Percentiles rank a stretch among this genome's conserved stretches.
phyloP scores from a whole-genome alignment of 176 grass and related monocot genomes.

The Oryza nivara region DNA sequence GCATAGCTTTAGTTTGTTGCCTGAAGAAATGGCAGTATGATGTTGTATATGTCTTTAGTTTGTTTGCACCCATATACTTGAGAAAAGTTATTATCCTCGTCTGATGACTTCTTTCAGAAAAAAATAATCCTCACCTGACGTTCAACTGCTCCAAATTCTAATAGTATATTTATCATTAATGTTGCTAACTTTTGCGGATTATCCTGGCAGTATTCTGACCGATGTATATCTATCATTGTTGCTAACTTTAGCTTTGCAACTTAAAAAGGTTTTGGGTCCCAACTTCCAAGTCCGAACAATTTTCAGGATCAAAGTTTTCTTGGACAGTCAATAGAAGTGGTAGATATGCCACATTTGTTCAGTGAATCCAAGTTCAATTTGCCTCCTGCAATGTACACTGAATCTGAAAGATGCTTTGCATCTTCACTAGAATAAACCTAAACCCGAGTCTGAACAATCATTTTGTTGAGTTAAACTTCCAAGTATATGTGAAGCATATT shows the following conservation, averaged over 20 bases:
- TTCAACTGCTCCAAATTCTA: constrained; percentile 10
- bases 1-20: neutral
- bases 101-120: neutral
- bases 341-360: neutral
- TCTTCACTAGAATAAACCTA: constrained; percentile 43
- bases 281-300: neutral
- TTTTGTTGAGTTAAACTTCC: constrained; percentile 13
- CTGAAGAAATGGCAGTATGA: neutral
- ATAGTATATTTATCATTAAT: neutral
- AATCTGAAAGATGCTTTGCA: constrained; percentile 27
- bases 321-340: neutral
- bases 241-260: neutral
- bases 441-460: constrained; percentile 10
- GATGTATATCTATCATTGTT: neutral
- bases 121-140: neutral
- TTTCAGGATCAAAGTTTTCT: neutral
- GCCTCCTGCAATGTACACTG: neutral
- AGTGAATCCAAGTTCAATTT: constrained; percentile 13
- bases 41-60: neutral
- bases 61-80: neutral
- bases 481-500: constrained; percentile 46
- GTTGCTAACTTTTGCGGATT: too few relatives aligned
- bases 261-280: neutral
- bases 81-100: neutral
- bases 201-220: neutral